Evolutionary conservation across 441 rosid species (phyloP).

Genomic region (Dalechampia spathulata): DNA sequence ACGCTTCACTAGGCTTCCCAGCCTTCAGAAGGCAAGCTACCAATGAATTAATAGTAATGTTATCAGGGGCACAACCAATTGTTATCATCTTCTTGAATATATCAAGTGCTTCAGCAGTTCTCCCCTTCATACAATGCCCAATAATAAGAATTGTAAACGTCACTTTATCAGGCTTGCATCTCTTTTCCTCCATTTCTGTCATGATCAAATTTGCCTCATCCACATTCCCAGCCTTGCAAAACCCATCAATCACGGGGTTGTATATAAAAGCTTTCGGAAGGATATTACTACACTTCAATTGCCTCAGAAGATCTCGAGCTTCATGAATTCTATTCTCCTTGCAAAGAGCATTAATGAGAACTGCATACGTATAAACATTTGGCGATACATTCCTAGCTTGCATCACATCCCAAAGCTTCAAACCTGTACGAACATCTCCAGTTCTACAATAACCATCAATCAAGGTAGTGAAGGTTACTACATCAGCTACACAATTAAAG

Average conservation of each 20-base stretch:
- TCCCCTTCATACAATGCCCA: constrained; percentile 88
- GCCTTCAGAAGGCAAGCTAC: constrained; percentile 74
- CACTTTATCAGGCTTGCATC: constrained; percentile 72
- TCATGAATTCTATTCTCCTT: constrained; percentile 57
- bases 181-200: constrained; percentile 62
- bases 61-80: constrained; percentile 73
- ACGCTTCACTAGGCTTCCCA: constrained; percentile 81
- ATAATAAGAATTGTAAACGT: constrained; percentile 83
- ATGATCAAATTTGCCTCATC: constrained; percentile 65
- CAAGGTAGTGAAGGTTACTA: constrained; percentile 65
- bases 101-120: constrained; percentile 63
- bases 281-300: constrained; percentile 38
- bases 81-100: constrained; percentile 68
- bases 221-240: constrained; percentile 84
- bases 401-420: constrained; percentile 70
- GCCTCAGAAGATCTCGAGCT: constrained; percentile 59
- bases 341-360: constrained; percentile 63
- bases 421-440: constrained; percentile 50
- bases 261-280: constrained; percentile 61
- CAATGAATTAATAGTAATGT: constrained; percentile 48
- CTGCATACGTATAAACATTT: constrained; percentile 57
- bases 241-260: constrained; percentile 87
- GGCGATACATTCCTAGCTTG: constrained; percentile 43
- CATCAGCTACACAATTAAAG: constrained; percentile 49
- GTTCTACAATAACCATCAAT: constrained; percentile 77